Conservation (phyloP, 2,329 filamentous ascomycete genomes). For the Fusarium austroafricanum region DNA sequence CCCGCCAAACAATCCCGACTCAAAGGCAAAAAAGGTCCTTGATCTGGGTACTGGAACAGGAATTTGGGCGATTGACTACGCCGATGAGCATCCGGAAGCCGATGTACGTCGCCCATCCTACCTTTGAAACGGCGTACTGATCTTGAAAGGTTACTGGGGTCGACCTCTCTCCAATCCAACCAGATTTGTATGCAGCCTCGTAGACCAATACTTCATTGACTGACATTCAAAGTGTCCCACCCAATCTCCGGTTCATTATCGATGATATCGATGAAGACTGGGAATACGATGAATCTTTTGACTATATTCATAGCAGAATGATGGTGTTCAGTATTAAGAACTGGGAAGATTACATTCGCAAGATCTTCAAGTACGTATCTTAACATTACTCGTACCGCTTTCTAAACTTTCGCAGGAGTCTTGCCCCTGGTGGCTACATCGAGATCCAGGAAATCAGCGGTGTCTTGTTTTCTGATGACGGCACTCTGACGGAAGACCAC, state of each 20-base stretch:
- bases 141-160: not conserved
- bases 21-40: not conserved
- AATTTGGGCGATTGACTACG: conserved; percentile 8
- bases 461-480: not conserved
- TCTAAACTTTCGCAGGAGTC: not conserved
- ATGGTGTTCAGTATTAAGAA: not conserved
- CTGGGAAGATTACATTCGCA: conserved; percentile 3
- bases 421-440: not conserved
- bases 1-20: not conserved
- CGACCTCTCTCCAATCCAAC: conserved; percentile 3
- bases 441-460: conserved; percentile 16
- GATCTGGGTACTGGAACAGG: not conserved
- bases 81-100: conserved; percentile 5
- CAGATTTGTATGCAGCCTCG: not conserved
- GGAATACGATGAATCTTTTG: not conserved
- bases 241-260: not conserved
- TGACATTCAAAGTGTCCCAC: not conserved
- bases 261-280: conserved; percentile 1
- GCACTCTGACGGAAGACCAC: not conserved
- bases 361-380: conserved; percentile 3
- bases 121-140: accelerated
- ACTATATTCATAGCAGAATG: conserved; percentile 13
- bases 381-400: accelerated
- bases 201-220: accelerated
- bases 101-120: not conserved